phyloP scores from a whole-genome alignment of 2,329 filamentous ascomycete species.

The Leptographium radiaticola region DNA sequence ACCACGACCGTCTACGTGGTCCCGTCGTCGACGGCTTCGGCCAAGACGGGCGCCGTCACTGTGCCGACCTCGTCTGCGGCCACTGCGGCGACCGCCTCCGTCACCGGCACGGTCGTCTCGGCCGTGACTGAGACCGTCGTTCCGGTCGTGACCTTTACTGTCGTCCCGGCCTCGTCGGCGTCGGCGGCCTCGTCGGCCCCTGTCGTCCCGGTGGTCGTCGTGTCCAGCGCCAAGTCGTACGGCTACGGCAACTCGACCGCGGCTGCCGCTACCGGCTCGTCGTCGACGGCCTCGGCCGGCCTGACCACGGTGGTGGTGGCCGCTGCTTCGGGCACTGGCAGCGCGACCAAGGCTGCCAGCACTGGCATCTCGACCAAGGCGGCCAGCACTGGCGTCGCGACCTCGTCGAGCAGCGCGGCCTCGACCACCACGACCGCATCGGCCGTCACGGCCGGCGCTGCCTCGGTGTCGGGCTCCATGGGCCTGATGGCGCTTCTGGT shows the following conservation, averaged over 20 bases:
- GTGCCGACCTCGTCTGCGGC: background rate
- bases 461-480: constrained; percentile 6
- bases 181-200: background rate
- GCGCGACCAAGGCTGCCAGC: background rate
- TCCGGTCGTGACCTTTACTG: background rate
- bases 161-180: background rate
- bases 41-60: background rate
- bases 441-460: constrained; percentile 9
- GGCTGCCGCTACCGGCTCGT: background rate
- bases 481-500: constrained; percentile 4
- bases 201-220: background rate
- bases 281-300: background rate
- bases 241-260: background rate
- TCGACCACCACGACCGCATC: background rate
- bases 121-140: background rate
- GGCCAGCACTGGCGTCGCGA: background rate
- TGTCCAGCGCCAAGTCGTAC: background rate
- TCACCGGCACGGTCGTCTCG: too few relatives aligned
- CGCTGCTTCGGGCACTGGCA: background rate
- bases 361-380: background rate
- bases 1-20: background rate
- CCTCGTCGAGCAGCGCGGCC: background rate
- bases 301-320: background rate
- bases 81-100: background rate
- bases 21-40: constrained; percentile 9